Evolutionary conservation across 1,284 basidiomycete genomes (phyloP), one percentile per base, ranked within the genome.

Genomic region (Austroboletus novae-zelandiae): DNA sequence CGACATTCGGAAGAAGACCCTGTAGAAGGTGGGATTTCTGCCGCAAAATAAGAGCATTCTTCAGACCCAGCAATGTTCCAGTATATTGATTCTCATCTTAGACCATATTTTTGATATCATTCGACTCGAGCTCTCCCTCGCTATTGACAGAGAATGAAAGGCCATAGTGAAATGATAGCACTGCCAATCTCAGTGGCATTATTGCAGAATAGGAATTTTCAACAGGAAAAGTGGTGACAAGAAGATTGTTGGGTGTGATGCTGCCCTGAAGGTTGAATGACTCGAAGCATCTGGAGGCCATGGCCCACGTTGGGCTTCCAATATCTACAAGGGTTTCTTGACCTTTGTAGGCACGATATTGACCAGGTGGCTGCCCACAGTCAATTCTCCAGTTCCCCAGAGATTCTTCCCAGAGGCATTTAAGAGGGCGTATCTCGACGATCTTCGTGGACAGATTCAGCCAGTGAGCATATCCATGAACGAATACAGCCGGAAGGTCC

Each of bases 401-500:
- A 1, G 56, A 55, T 4, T 47, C n/a, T 4, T 47, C 34, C 70
- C 71, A 70, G 2, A 53, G n/a, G 8, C 11, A 3, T 20, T 37
- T 18, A 7, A 27, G 8, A 27, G 25, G 25, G 25, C 25, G 25
- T 27, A 27, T 27, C 25, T 27, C 25, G 25, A 78, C 58, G 2
- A 54, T 43, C 0, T 52, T 41, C 1, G 58, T 58, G 0, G 49
- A 18, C 3, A 70, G 32, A 32, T 70, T 56, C 40, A 77, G 51
- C 75, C 75, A 77, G 51, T 75, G 73, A 4, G 61, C 57, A 43
- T 70, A 65, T 15, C 64, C 58, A 1, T 58, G 8, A 4, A 72
- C 48, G 6, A 79, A 60, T 4, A 51, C 44, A 1, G 14, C 23
- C 0, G 77, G 77, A 8, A 79, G 57, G 53, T 77, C 77, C 0